Conservation (phyloP, 257 asterid species). For the Plantago major region DNA sequence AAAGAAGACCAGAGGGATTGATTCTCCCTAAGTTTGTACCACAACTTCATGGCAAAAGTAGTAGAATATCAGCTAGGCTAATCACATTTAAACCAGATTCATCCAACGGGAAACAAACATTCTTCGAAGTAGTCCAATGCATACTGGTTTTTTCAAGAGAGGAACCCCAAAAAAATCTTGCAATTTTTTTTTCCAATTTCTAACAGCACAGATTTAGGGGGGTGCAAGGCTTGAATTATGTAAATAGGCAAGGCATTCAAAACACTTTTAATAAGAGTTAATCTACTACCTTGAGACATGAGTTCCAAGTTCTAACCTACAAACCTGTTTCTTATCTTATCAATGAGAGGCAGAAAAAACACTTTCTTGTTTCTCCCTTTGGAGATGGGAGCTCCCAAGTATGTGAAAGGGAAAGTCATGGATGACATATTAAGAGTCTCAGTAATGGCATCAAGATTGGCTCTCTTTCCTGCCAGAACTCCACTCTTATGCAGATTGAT, state of each 20-base stretch:
- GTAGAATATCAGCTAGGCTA: background rate
- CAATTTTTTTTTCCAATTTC: background rate
- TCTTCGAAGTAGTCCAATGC: background rate
- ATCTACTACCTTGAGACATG: no score
- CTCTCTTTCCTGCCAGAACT: background rate
- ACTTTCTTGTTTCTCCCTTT: background rate
- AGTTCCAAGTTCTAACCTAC: background rate
- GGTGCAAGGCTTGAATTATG: background rate
- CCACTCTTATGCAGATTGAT: background rate
- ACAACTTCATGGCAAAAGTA: no score
- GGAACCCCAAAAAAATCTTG: no score
- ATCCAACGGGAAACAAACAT: background rate
- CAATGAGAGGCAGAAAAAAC: background rate
- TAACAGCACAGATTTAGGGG: no score
- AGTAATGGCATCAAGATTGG: background rate
- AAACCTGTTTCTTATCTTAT: background rate
- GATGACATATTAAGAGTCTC: background rate
- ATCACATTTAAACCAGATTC: background rate
- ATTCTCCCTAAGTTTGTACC: no score
- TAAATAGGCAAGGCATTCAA: background rate
- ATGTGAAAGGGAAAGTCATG: background rate
- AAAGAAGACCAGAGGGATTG: no score
- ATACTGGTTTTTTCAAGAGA: background rate
- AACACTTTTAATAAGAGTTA: background rate
- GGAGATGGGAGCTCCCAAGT: background rate